Evolutionary conservation across 495 filamentous ascomycete genomes (phyloP).

Genomic region (Xylaria sp.): DNA sequence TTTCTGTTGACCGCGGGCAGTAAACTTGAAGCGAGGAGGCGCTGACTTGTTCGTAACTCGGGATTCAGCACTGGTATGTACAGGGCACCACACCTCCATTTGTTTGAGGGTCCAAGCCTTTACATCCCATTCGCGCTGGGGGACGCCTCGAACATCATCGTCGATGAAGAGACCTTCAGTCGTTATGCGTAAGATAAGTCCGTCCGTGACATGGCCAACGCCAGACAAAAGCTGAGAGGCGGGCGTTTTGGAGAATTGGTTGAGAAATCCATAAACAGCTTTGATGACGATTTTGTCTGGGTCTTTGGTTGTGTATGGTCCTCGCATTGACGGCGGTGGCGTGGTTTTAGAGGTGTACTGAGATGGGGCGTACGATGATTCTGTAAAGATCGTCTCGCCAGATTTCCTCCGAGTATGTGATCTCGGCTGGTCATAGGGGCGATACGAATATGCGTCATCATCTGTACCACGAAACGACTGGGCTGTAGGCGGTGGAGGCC

Average conservation of each 20-base stretch:
- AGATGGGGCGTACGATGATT: conserved; percentile 83
- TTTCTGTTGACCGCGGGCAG: conserved; percentile 50
- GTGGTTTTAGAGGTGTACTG: conserved; percentile 84
- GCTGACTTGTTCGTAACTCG: conserved; percentile 48
- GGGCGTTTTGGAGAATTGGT: conserved; percentile 79
- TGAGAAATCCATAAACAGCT: conserved; percentile 89
- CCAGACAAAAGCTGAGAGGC: conserved; percentile 80
- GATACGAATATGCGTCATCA: conserved; percentile 76
- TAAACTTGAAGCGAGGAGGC: conserved; percentile 36
- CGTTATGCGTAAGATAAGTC: conserved; percentile 79
- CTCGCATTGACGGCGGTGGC: conserved; percentile 78
- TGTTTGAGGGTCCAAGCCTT: conserved; percentile 96
- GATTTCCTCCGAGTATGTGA: conserved; percentile 59
- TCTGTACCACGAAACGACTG: conserved; percentile 68
- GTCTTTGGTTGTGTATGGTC: conserved; percentile 81
- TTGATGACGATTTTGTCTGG: conserved; percentile 93
- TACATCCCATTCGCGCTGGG: conserved; percentile 95
- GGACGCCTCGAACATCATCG: conserved; percentile 85
- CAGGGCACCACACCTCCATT: conserved; percentile 86
- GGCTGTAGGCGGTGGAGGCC: conserved; percentile 65
- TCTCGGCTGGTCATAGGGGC: conserved; percentile 81
- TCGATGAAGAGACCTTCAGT: conserved; percentile 96
- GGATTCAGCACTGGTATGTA: conserved; percentile 50
- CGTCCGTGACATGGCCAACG: conserved; percentile 77
- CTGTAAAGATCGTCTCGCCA: conserved; percentile 74